Evolutionary conservation across 768 basidiomycete genomes (phyloP).

Genomic region (Boletus pseudo-olivaceus): DNA sequence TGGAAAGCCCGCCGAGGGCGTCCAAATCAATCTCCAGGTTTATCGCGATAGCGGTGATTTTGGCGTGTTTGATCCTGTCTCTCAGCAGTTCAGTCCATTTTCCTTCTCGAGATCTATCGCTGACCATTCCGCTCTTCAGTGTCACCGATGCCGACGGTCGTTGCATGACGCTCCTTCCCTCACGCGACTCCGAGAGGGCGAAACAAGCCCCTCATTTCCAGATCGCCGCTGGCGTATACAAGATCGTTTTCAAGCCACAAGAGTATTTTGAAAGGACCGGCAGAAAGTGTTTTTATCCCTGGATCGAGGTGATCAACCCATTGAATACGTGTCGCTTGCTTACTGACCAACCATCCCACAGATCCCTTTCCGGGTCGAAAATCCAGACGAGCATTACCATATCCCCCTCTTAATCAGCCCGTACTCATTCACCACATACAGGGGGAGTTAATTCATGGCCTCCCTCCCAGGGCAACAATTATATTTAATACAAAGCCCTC

Average conservation of each 20-base stretch:
- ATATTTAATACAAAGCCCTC: conserved; percentile 3
- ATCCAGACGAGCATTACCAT: conserved; percentile 82
- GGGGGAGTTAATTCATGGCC: conserved; percentile 61
- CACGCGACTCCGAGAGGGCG: conserved; percentile 43
- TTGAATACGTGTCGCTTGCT: not conserved
- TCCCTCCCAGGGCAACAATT: not conserved
- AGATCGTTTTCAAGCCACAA: conserved; percentile 80
- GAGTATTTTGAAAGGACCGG: conserved; percentile 69
- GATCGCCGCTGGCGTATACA: conserved; percentile 60
- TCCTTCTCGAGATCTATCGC: not conserved
- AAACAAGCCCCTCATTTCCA: conserved; percentile 38
- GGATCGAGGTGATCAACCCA: conserved; percentile 67
- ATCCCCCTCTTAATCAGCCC: conserved; percentile 91
- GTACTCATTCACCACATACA: conserved; percentile 87
- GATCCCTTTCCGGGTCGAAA: conserved; percentile 75
- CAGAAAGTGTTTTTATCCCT: conserved; percentile 80
- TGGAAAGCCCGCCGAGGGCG: conserved; percentile 75
- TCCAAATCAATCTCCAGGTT: conserved; percentile 61
- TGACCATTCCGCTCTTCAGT: conserved; percentile 36
- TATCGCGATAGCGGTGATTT: conserved; percentile 37
- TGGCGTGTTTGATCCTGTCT: conserved; percentile 48
- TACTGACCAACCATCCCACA: conserved; percentile 28
- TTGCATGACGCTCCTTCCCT: conserved; percentile 70
- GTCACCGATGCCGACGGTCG: conserved; percentile 80
- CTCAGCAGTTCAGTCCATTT: conserved; percentile 56